Conservation (phyloP, 164 flowering plant genomes). For the Sextonia rubra region DNA sequence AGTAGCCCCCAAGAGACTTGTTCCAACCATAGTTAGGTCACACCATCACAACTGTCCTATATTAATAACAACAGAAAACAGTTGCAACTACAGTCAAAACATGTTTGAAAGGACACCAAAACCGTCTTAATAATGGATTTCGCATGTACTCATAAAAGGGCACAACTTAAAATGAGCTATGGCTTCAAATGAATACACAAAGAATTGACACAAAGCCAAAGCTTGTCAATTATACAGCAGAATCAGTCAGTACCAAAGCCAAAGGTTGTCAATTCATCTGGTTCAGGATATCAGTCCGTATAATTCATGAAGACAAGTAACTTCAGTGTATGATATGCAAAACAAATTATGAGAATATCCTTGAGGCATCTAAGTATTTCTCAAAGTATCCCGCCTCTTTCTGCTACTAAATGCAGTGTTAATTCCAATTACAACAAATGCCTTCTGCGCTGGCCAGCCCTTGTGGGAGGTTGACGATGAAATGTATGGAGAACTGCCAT, state of each 20-base stretch:
- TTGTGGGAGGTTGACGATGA: slow-evolving; percentile 19
- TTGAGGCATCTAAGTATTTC: slow-evolving; percentile 70
- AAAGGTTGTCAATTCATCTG: background rate
- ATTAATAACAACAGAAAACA: too few relatives aligned
- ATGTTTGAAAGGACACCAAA: too few relatives aligned
- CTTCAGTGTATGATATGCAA: background rate
- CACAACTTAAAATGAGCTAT: too few relatives aligned
- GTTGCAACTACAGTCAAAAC: too few relatives aligned
- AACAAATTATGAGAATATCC: slow-evolving; percentile 21
- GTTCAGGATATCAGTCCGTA: too few relatives aligned
- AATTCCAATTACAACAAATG: slow-evolving; percentile 86
- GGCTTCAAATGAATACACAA: background rate
- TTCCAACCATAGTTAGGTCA: too few relatives aligned
- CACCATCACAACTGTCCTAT: too few relatives aligned
- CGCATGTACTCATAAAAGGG: too few relatives aligned
- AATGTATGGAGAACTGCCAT: slow-evolving; percentile 19
- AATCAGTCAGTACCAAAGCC: background rate
- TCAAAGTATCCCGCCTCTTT: slow-evolving; percentile 54
- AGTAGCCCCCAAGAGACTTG: too few relatives aligned
- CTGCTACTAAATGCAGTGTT: slow-evolving; percentile 92
- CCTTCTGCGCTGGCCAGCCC: slow-evolving; percentile 45
- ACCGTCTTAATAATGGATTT: too few relatives aligned
- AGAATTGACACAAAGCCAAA: too few relatives aligned
- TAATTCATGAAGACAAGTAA: background rate
- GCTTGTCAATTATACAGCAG: background rate